phyloP scores from a whole-genome alignment of 805 yeast genomes.

The Sungouiozyma ichnusensis region DNA sequence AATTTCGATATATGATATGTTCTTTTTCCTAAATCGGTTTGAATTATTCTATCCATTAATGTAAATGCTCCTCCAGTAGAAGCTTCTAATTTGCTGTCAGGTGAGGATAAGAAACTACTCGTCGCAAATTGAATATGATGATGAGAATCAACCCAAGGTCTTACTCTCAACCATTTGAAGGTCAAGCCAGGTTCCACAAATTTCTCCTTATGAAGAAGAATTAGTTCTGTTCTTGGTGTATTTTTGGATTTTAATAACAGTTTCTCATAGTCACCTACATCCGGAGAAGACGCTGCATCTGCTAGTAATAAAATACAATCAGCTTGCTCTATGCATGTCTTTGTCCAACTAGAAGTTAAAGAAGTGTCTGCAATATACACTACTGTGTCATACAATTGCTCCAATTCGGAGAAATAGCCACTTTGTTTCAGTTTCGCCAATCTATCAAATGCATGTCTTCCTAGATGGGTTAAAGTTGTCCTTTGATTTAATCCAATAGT shows the following conservation, averaged over 20 bases:
- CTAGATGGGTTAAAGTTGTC: conserved; percentile 66
- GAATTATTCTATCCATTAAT: conserved; percentile 21
- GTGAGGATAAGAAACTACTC: conserved; percentile 6
- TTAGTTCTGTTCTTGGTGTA: conserved; percentile 78
- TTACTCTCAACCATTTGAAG: conserved; percentile 67
- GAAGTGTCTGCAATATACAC: conserved; percentile 83
- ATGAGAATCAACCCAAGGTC: conserved; percentile 88
- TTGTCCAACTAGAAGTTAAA: conserved; percentile 78
- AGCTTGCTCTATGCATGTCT: conserved; percentile 87
- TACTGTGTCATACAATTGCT: conserved; percentile 80
- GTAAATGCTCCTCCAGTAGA: conserved; percentile 12
- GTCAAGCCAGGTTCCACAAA: conserved; percentile 81
- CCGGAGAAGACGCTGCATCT: conserved; percentile 63
- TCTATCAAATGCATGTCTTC: conserved; percentile 87
- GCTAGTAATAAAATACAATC: conserved; percentile 88
- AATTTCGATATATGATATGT: conserved; percentile 26
- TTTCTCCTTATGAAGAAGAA: conserved; percentile 73
- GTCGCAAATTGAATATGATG: conserved; percentile 70
- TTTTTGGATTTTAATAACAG: conserved; percentile 64
- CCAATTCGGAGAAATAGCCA: conserved; percentile 84
- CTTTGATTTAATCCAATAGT: conserved; percentile 80
- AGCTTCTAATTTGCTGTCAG: conserved; percentile 13
- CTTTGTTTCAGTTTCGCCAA: conserved; percentile 75
- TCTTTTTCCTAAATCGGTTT: conserved; percentile 23
- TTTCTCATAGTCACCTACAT: conserved; percentile 78